Evolutionary conservation across 1,139 yeast genomes (phyloP).

Genomic region (Nakaseomyces bracarensis): DNA sequence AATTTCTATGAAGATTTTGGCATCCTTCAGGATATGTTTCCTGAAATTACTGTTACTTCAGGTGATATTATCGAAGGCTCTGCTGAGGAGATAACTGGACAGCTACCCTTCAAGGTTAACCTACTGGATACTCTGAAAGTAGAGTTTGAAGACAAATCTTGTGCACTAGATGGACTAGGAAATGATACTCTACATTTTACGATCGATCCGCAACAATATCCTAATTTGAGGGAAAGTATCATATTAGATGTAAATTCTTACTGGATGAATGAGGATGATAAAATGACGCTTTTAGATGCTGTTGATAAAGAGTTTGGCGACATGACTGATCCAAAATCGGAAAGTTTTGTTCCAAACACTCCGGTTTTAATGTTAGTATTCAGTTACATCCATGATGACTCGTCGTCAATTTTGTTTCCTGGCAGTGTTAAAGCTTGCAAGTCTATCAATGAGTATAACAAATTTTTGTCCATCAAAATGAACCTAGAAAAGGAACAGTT

Average conservation of each 20-base stretch:
- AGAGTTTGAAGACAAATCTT: slow-evolving; percentile 9
- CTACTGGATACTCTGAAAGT: slow-evolving; percentile 10
- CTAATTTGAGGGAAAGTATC: slow-evolving; percentile 31
- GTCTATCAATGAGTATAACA: slow-evolving; percentile 16
- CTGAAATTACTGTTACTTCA: slow-evolving; percentile 34
- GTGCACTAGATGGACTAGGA: slow-evolving; percentile 14
- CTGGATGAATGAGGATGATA: slow-evolving; percentile 28
- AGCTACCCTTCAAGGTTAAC: slow-evolving; percentile 15
- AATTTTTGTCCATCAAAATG: slow-evolving; percentile 21
- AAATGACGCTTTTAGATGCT: slow-evolving; percentile 18
- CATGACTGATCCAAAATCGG: slow-evolving; percentile 35
- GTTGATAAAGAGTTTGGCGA: slow-evolving; percentile 26
- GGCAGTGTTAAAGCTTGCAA: slow-evolving; percentile 15
- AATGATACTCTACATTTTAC: slow-evolving; percentile 21
- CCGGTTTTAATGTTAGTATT: slow-evolving; percentile 39
- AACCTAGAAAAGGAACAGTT: slow-evolving; percentile 32
- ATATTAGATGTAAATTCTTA: slow-evolving; percentile 22
- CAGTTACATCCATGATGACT: slow-evolving; percentile 37
- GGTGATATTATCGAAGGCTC: slow-evolving; percentile 4
- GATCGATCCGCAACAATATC: slow-evolving; percentile 21
- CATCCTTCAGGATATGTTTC: slow-evolving; percentile 43
- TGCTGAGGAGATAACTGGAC: slow-evolving; percentile 13
- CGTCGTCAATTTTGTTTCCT: slow-evolving; percentile 23
- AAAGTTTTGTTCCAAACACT: slow-evolving; percentile 32
- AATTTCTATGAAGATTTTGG: slow-evolving; percentile 38